Conservation (phyloP, 2,329 filamentous ascomycete genomes). For the Pyrenochaeta sp. region DNA sequence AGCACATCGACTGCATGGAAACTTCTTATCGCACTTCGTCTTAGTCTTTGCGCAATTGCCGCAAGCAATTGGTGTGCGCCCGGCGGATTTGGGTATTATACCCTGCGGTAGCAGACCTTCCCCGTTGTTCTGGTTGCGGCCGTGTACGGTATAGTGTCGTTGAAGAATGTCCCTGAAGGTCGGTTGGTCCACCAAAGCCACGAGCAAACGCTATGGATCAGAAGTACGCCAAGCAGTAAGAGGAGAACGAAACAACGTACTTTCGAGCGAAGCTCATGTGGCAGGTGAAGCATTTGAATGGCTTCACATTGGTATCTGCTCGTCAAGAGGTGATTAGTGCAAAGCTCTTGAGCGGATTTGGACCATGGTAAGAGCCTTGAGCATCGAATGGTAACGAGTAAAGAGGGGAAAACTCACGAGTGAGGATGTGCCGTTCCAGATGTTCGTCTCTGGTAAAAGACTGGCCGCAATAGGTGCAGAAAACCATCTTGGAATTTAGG, state of each 20-base stretch:
- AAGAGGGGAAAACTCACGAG: conserved; percentile 51
- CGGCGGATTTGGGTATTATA: conserved; percentile 62
- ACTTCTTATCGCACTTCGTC: conserved; percentile 64
- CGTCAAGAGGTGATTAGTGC: conserved; percentile 6
- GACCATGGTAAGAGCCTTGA: background rate
- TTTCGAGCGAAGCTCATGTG: conserved; percentile 64
- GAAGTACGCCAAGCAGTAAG: background rate
- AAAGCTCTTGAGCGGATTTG: conserved; percentile 1
- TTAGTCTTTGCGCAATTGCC: conserved; percentile 64
- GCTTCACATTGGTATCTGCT: conserved; percentile 63
- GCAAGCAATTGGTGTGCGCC: conserved; percentile 62
- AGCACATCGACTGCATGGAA: conserved; percentile 63
- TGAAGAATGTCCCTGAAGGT: conserved; percentile 58
- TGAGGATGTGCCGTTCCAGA: conserved; percentile 62
- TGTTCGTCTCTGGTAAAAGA: conserved; percentile 63
- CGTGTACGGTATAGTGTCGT: conserved; percentile 62
- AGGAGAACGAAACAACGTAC: conserved; percentile 44
- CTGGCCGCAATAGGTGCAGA: conserved; percentile 63
- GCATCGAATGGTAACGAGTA: background rate
- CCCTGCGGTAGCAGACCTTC: conserved; percentile 58
- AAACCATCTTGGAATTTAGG: conserved; percentile 55
- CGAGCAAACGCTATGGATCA: background rate
- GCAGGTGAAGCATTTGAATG: conserved; percentile 63
- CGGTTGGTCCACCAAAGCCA: conserved; percentile 19
- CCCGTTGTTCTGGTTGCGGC: conserved; percentile 59